Evolutionary conservation across 2,329 filamentous ascomycete species (phyloP), one percentile per base, ranked within the genome.

Genomic region (Cytospora piceae): DNA sequence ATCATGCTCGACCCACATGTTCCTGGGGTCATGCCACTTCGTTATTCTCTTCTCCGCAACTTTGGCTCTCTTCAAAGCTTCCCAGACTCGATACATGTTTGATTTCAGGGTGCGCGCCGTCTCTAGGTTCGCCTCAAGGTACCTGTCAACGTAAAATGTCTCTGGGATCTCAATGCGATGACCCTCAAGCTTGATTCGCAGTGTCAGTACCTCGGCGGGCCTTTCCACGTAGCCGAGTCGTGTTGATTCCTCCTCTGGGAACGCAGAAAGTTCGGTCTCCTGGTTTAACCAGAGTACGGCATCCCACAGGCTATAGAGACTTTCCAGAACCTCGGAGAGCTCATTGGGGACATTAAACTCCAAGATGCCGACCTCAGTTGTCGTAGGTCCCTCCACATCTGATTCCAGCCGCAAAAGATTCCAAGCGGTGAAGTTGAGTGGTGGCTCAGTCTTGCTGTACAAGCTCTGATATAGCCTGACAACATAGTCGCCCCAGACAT

Each of bases 301-400:
- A 34, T 77, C 77, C 61, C 77, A 73, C 27, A 76, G 74, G 63
- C 76, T 74, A 69, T 77, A 77, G 46, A 77, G 70, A 49, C 75
- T 76, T 7, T 80, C 79, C 27, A 96, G 87, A 70, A 94, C 85
- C 76, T 96, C 95, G 4, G 93, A 92, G 67, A 91, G 89, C 78
- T 95, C 95, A 78, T 94, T 89, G 6, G 89, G 86, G n/a, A 96
- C 49, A 22, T 60, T 67, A 6, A 69, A 65, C 11, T 71, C 70
- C n/a, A 73, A 63, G 11, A 73, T 63, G 1, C 61, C 71, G 29
- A 70, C 72, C 27, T 65, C 59, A 9, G 66, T 63, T 6, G 39
- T 49, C 4, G 51, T 29, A 22, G 55, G 22, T 11, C 58, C 66
- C 31, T 65, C 59, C 3, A 34, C 15, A 9, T 34, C 51, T 22